Conservation (phyloP, 116 monocot genomes). For the Iris pallida region DNA sequence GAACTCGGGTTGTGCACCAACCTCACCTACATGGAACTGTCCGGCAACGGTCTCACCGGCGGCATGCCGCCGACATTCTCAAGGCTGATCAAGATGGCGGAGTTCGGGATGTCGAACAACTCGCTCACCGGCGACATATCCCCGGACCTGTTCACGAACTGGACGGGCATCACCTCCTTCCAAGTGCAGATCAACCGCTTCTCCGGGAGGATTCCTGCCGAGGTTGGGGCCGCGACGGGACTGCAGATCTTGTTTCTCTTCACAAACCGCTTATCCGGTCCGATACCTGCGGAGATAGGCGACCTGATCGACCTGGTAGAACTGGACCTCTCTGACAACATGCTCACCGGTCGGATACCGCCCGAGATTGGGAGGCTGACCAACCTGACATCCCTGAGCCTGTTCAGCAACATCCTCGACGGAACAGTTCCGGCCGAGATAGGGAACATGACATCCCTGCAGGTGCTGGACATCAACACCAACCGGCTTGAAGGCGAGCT, state of each 20-base stretch:
- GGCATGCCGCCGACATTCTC: conserved; percentile 29
- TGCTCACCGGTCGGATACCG: conserved; percentile 14
- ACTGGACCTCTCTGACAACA: conserved; percentile 16
- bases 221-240: conserved; percentile 10
- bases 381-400: not conserved
- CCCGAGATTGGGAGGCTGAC: conserved; percentile 3
- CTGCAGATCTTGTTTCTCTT: conserved; percentile 10
- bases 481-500: conserved; percentile 13
- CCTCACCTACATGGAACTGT: conserved; percentile 35
- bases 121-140: conserved; percentile 38
- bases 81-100: conserved; percentile 28
- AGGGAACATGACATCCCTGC: not conserved
- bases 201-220: conserved; percentile 14
- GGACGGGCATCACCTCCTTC: conserved; percentile 37
- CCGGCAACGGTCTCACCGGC: conserved; percentile 29
- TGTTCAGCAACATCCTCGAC: conserved; percentile 9
- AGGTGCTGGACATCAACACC: conserved; percentile 6
- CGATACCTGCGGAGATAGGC: conserved; percentile 19
- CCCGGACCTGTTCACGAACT: conserved; percentile 31
- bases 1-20: conserved; percentile 38
- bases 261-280: conserved; percentile 18
- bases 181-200: conserved; percentile 27
- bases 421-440: conserved; percentile 16
- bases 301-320: conserved; percentile 19
- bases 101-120: conserved; percentile 36